A percentile compares a stretch with the other conserved stretches of the same genome.
phyloP scores from a whole-genome alignment of 2,329 filamentous ascomycete species.

The Trichoderma brevicompactum region DNA sequence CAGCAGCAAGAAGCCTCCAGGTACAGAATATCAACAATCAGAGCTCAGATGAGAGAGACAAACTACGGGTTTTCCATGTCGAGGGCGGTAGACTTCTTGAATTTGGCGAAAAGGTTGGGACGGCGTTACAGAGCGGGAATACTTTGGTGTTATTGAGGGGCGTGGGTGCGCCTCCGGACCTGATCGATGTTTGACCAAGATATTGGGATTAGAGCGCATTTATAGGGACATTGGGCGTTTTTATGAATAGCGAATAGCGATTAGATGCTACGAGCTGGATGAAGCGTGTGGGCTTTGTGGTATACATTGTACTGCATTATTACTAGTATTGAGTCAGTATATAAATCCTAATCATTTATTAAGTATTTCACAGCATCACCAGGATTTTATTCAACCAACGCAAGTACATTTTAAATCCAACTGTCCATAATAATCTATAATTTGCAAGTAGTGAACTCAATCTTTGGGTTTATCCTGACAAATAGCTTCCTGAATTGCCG shows the following conservation, averaged over 20 bases:
- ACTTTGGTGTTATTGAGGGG: conserved; percentile 88
- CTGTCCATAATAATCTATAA: too few relatives aligned
- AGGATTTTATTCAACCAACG: too few relatives aligned
- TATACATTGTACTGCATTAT: not conserved
- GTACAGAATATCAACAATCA: conserved; percentile 85
- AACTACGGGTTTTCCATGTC: conserved; percentile 87
- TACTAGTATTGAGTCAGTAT: not conserved
- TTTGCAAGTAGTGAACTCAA: too few relatives aligned
- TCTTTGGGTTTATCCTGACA: too few relatives aligned
- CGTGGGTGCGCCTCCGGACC: conserved; percentile 75
- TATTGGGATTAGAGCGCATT: not conserved
- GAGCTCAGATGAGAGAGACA: conserved; percentile 74
- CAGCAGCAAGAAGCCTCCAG: conserved; percentile 75
- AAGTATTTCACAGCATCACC: not conserved
- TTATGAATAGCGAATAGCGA: not conserved
- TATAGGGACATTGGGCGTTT: conserved; percentile 1
- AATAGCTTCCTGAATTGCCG: not conserved
- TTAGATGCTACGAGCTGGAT: not conserved
- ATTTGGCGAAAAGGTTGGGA: conserved; percentile 84
- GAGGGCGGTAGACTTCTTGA: conserved; percentile 86
- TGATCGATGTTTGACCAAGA: conserved; percentile 57
- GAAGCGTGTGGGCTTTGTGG: not conserved
- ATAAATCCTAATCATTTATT: not conserved
- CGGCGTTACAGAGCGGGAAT: conserved; percentile 76
- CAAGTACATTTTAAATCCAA: too few relatives aligned